These are phyloP conservation scores for Cladosporium sp. DNA, from an alignment of 2,329 filamentous ascomycete genomes.

Conservation along the genomic window DNA sequence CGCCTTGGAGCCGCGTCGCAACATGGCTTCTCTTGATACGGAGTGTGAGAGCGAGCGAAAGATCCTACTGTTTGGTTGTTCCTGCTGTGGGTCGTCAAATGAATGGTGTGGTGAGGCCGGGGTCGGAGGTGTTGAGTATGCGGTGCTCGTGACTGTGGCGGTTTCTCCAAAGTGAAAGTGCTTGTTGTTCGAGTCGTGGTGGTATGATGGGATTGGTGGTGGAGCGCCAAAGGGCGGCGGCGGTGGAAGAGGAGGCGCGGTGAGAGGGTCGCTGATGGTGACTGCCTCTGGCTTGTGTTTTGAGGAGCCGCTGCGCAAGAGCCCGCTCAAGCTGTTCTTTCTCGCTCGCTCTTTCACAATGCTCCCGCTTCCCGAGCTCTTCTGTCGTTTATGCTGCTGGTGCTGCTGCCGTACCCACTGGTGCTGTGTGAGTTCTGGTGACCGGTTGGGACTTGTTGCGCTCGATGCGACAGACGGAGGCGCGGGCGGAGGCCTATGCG, in stretches of 20 bases:
- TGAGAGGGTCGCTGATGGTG: not conserved
- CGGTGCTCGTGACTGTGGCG: constrained; percentile 14
- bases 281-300: constrained; percentile 8
- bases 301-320: constrained; percentile 12
- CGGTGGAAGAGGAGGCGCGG: constrained; percentile 16
- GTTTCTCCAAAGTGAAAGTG: constrained; percentile 10
- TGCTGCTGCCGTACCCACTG: not conserved
- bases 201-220: constrained; percentile 6
- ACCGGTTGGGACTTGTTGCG: constrained; percentile 13
- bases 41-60: constrained; percentile 15
- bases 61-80: constrained; percentile 12
- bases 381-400: constrained; percentile 9
- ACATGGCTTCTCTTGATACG: constrained; percentile 26
- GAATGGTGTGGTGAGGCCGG: not conserved
- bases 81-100: constrained; percentile 11
- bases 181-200: not conserved
- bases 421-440: constrained; percentile 14
- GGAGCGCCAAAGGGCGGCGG: not conserved
- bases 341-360: constrained; percentile 4
- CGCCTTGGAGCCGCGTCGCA: constrained; percentile 41
- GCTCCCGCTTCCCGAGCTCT: constrained; percentile 17
- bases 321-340: constrained; percentile 18
- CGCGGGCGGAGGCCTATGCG: constrained; percentile 26
- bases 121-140: constrained; percentile 4
- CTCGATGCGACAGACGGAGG: constrained; percentile 19